These are phyloP conservation scores for Suillus plorans DNA, from an alignment of 768 basidiomycete genomes.

Conservation along the genomic window DNA sequence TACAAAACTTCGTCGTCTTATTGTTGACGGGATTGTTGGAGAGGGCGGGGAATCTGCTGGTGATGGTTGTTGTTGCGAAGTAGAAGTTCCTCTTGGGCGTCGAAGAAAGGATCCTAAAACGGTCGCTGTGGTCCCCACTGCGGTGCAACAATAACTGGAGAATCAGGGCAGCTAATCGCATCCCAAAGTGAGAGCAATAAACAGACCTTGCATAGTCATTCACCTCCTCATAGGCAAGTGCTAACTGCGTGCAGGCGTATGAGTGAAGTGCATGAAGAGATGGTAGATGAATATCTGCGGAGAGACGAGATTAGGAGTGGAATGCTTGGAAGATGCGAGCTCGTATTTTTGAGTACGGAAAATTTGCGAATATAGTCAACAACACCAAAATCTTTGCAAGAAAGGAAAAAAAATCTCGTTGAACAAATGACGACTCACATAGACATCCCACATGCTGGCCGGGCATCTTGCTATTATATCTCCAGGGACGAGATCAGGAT, in stretches of 20 bases:
- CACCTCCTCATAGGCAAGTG: conserved; percentile 45
- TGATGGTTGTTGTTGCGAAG: conserved; percentile 44
- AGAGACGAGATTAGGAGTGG: background rate
- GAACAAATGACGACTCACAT: conserved; percentile 31
- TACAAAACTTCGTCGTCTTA: conserved; percentile 41
- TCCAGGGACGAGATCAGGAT: conserved; percentile 14
- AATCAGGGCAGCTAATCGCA: conserved; percentile 9
- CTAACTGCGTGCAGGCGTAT: conserved; percentile 55
- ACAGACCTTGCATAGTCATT: no score
- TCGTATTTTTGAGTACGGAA: background rate
- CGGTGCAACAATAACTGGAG: conserved; percentile 31
- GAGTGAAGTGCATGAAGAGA: conserved; percentile 33
- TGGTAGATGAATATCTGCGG: background rate
- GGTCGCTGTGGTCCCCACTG: conserved; percentile 12
- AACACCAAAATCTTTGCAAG: background rate
- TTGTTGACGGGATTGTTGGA: conserved; percentile 32
- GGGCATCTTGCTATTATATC: conserved; percentile 47
- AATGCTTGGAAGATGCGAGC: background rate
- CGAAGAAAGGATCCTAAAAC: conserved; percentile 76
- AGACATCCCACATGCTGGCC: conserved; percentile 69
- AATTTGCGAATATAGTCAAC: background rate
- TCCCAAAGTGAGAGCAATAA: no score
- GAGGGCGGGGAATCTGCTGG: conserved; percentile 34
- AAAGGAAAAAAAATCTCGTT: background rate
- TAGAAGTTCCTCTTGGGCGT: conserved; percentile 65